Evolutionary conservation across 2,329 filamentous ascomycete species (phyloP).

Genomic region (Ophidiomyces ophidiicola): DNA sequence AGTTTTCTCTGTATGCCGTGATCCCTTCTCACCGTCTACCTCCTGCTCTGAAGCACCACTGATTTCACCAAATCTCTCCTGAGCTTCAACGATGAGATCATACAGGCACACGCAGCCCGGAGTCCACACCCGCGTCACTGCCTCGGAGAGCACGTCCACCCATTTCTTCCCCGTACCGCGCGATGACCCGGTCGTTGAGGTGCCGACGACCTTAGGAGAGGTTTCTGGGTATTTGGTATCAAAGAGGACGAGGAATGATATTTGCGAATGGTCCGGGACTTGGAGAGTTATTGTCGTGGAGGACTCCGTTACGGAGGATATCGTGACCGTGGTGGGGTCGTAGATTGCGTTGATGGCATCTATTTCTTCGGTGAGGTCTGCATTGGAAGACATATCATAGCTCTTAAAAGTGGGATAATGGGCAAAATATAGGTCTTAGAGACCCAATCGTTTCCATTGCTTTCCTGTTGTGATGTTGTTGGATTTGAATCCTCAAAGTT

Average conservation of each 20-base stretch:
- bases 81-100: constrained; percentile 64
- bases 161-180: constrained; percentile 61
- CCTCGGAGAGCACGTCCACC: constrained; percentile 55
- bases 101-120: constrained; percentile 75
- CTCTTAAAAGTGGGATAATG: constrained; percentile 4
- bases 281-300: constrained; percentile 45
- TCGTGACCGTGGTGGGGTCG: constrained; percentile 49
- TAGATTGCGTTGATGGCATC: constrained; percentile 47
- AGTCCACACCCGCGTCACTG: constrained; percentile 55
- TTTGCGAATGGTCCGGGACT: constrained; percentile 47
- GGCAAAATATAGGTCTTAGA: neutral
- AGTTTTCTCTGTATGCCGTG: neutral
- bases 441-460: neutral
- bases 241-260: constrained; percentile 50
- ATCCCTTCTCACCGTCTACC: constrained; percentile 1
- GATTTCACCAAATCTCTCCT: constrained; percentile 44
- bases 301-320: constrained; percentile 19
- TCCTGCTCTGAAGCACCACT: constrained; percentile 26
- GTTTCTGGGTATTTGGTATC: constrained; percentile 60
- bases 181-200: constrained; percentile 60
- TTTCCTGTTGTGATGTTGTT: neutral
- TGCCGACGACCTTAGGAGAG: constrained; percentile 62
- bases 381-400: constrained; percentile 13
- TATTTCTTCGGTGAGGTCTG: constrained; percentile 38
- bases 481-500: too few relatives aligned